Percentiles rank a stretch among this genome's conserved stretches.
Evolutionary conservation across 1,284 basidiomycete genomes (phyloP).

Genomic region (Ustilago loliicola): DNA sequence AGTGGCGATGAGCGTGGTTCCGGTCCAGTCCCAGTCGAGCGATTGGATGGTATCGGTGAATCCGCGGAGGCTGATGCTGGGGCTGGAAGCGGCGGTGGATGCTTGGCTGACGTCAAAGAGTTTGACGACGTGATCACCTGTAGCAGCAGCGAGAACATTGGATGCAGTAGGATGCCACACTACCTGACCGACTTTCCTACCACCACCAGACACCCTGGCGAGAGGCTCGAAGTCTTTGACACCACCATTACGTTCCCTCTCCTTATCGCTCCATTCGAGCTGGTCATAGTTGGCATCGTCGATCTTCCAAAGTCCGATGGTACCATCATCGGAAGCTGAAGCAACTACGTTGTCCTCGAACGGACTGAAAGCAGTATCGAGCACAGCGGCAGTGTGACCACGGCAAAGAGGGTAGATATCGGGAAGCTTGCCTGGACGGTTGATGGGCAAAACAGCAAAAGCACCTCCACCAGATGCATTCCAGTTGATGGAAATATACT

Average conservation of each 20-base stretch:
- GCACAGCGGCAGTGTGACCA: conserved; percentile 83
- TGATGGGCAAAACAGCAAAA: conserved; percentile 87
- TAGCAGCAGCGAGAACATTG: conserved; percentile 87
- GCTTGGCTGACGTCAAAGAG: conserved; percentile 81
- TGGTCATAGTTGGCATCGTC: conserved; percentile 78
- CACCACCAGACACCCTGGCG: conserved; percentile 72
- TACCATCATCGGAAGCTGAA: conserved; percentile 92
- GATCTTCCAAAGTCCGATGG: conserved; percentile 87
- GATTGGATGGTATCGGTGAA: conserved; percentile 91
- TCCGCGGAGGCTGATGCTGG: conserved; percentile 76
- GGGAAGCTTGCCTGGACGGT: conserved; percentile 77
- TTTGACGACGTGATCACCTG: conserved; percentile 89
- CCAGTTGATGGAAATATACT: conserved; percentile 92
- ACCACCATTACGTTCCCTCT: conserved; percentile 58
- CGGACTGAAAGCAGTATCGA: conserved; percentile 97
- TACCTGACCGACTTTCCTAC: conserved; percentile 90
- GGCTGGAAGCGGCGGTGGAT: conserved; percentile 66
- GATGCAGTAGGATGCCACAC: conserved; percentile 92
- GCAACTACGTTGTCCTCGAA: conserved; percentile 92
- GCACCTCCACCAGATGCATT: conserved; percentile 93
- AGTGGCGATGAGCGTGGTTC: conserved; percentile 78
- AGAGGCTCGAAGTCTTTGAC: conserved; percentile 86
- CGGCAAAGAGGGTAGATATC: conserved; percentile 93
- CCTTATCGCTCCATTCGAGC: conserved; percentile 64
- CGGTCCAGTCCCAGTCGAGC: conserved; percentile 85